Percentiles rank a stretch among this genome's conserved stretches.
phyloP scores from a whole-genome alignment of 805 yeast species.

The Jamesozyma jinghongensis region DNA sequence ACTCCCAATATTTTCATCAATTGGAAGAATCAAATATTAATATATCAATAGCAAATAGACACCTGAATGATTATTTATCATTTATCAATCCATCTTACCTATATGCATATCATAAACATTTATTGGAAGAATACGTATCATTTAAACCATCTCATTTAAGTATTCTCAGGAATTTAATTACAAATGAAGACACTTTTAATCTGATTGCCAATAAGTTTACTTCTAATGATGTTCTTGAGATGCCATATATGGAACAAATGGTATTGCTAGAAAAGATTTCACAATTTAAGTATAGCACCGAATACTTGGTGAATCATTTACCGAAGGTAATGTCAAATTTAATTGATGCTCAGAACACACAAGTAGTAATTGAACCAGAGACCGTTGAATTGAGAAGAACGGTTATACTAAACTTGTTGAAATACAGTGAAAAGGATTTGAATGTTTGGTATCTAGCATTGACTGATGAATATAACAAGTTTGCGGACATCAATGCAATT shows the following conservation, averaged over 20 bases:
- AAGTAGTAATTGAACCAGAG: conserved; percentile 18
- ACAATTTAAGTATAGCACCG: conserved; percentile 12
- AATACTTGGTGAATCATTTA: conserved; percentile 10
- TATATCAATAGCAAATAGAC: conserved; percentile 10
- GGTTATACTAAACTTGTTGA: conserved; percentile 19
- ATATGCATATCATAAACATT: conserved; percentile 7
- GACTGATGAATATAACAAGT: conserved; percentile 11
- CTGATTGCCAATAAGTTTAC: conserved; percentile 14
- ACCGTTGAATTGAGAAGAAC: conserved; percentile 18
- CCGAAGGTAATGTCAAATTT: conserved; percentile 24
- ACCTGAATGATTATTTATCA: conserved; percentile 18
- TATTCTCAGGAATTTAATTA: conserved; percentile 19
- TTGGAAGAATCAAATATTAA: conserved; percentile 18
- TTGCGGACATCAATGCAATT: neutral
- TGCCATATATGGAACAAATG: conserved; percentile 30
- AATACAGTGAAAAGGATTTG: conserved; percentile 9
- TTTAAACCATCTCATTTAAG: conserved; percentile 18
- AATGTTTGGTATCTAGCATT: conserved; percentile 23
- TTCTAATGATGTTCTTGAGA: conserved; percentile 12
- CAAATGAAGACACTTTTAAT: conserved; percentile 14
- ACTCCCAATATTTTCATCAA: conserved; percentile 8
- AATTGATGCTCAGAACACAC: conserved; percentile 11
- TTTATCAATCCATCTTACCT: conserved; percentile 27
- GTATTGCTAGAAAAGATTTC: conserved; percentile 21
- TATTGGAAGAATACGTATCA: conserved; percentile 8